Evolutionary conservation across 1,284 basidiomycete species (phyloP).

Genomic region (Entoloma clypeatum): DNA sequence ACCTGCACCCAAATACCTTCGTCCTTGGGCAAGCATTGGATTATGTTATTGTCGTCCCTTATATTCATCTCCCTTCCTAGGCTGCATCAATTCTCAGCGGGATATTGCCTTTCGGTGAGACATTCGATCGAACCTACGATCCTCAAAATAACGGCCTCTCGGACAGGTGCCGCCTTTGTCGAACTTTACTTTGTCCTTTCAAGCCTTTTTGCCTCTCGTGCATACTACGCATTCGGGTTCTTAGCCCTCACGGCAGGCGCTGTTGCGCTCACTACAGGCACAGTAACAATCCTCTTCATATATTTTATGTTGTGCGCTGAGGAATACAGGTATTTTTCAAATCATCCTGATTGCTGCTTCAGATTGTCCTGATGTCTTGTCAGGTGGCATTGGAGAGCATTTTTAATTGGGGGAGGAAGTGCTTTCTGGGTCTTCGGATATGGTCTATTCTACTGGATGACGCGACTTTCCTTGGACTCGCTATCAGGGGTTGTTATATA

Average conservation of each 20-base stretch:
- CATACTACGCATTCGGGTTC: constrained; percentile 96
- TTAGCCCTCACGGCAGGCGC: constrained; percentile 85
- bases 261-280: constrained; percentile 85
- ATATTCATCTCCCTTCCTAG: constrained; percentile 34
- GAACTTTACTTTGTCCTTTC: constrained; percentile 95
- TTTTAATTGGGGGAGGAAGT: constrained; percentile 91
- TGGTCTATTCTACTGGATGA: constrained; percentile 85
- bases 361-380: constrained; percentile 1
- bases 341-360: background rate
- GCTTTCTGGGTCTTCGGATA: constrained; percentile 91
- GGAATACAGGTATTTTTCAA: constrained; percentile 74
- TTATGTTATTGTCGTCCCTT: constrained; percentile 1
- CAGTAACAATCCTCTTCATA: constrained; percentile 85
- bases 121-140: background rate
- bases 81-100: constrained; percentile 81
- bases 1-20: constrained; percentile 79
- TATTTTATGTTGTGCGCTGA: constrained; percentile 95
- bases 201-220: constrained; percentile 89
- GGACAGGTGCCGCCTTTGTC: constrained; percentile 86
- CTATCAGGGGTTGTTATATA: constrained; percentile 85
- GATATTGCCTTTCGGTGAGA: constrained; percentile 84
- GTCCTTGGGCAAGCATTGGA: constrained; percentile 57
- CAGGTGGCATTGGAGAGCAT: constrained; percentile 96
- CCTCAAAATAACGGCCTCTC: background rate
- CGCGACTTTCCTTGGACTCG: constrained; percentile 80